Evolutionary conservation across 108 stramenopile species (phyloP).

Genomic region (Cyclostephanos tholiformis): DNA sequence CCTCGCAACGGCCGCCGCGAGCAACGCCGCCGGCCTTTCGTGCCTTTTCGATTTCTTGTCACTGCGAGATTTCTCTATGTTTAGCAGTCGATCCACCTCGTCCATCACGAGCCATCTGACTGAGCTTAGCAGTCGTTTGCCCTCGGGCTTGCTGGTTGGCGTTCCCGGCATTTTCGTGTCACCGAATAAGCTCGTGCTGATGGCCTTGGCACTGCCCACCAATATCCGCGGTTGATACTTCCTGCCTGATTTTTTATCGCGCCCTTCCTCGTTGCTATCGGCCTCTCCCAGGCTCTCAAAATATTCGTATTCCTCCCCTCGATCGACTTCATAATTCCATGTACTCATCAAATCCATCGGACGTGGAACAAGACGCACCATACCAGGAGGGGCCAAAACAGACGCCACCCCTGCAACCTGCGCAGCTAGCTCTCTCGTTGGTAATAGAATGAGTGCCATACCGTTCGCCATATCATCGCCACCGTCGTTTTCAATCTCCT

Average conservation of each 20-base stretch:
- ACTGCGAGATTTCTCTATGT: constrained; percentile 52
- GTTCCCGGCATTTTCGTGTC: constrained; percentile 73
- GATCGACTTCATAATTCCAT: constrained; percentile 33
- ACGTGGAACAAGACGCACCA: constrained; percentile 73
- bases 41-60: constrained; percentile 54
- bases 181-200: constrained; percentile 73
- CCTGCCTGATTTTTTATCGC: constrained; percentile 7
- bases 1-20: constrained; percentile 74
- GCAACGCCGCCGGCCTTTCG: constrained; percentile 87
- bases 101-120: constrained; percentile 79
- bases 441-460: constrained; percentile 83
- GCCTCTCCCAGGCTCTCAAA: constrained; percentile 39
- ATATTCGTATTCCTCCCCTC: constrained; percentile 50
- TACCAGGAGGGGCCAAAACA: constrained; percentile 84
- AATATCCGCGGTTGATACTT: constrained; percentile 62
- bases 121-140: constrained; percentile 61
- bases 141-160: constrained; percentile 82
- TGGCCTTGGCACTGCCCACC: constrained; percentile 82
- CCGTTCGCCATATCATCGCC: constrained; percentile 33
- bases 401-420: constrained; percentile 89
- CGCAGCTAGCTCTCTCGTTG: constrained; percentile 92
- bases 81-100: constrained; percentile 79
- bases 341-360: constrained; percentile 73
- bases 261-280: constrained; percentile 32
- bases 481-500: constrained; percentile 28